These are phyloP conservation scores for Globisporangium megalacanthum DNA, from an alignment of 352 stramenopile genomes.

Conservation along the genomic window DNA sequence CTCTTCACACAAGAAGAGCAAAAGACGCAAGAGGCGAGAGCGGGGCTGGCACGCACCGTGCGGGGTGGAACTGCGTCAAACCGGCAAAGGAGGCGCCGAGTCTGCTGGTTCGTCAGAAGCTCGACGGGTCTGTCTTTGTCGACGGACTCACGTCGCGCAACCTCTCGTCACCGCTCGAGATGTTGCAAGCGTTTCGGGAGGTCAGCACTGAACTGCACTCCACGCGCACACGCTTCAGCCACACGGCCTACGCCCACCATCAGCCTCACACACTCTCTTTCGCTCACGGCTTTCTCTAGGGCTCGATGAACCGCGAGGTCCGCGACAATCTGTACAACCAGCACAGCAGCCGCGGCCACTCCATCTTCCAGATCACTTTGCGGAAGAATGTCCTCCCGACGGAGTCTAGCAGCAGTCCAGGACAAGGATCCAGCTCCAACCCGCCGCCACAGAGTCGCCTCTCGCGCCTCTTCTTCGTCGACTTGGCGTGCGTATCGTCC, in stretches of 20 bases:
- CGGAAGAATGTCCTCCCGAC: slow-evolving; percentile 22
- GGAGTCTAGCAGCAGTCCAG: background rate
- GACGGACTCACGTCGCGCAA: slow-evolving; percentile 58
- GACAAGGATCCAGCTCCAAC: background rate
- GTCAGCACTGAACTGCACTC: slow-evolving; percentile 16
- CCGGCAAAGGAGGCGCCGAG: slow-evolving; percentile 39
- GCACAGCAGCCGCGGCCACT: slow-evolving; percentile 60
- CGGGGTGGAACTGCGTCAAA: slow-evolving; percentile 49
- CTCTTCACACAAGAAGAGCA: slow-evolving; percentile 1
- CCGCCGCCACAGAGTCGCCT: slow-evolving; percentile 29
- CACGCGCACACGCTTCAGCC: no score
- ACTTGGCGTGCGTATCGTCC: slow-evolving; percentile 38
- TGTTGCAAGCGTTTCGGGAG: slow-evolving; percentile 58
- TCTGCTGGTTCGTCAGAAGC: slow-evolving; percentile 58
- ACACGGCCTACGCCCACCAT: no score
- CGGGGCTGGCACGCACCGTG: slow-evolving; percentile 21
- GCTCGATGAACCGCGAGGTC: slow-evolving; percentile 58
- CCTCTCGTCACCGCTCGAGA: slow-evolving; percentile 32
- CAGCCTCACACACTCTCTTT: no score
- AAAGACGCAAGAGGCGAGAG: slow-evolving; percentile 9
- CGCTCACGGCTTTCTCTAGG: slow-evolving; percentile 16
- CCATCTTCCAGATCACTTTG: slow-evolving; percentile 68
- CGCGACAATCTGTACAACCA: slow-evolving; percentile 75
- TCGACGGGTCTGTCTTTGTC: slow-evolving; percentile 62
- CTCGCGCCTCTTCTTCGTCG: slow-evolving; percentile 65